Evolutionary conservation across 495 filamentous ascomycete species (phyloP).

Genomic region (Neurospora sp.): DNA sequence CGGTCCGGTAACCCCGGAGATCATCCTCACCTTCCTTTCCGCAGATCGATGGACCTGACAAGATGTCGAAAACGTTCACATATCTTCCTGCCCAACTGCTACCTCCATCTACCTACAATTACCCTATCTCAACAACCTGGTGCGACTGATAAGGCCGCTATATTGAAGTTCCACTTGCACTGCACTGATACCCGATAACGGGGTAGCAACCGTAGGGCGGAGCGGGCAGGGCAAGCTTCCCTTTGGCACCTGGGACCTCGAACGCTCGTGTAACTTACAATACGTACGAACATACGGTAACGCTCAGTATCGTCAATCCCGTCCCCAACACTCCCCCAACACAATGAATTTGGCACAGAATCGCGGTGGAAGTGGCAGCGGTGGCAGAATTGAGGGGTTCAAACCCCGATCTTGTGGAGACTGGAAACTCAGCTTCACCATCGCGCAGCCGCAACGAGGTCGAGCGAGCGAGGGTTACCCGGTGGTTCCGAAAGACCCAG

Average conservation of each 20-base stretch:
- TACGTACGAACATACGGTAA: neutral
- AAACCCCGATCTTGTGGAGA: neutral
- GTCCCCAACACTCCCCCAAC: neutral
- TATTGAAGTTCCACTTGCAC: neutral
- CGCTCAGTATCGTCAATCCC: neutral
- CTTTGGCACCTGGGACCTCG: neutral
- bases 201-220: neutral
- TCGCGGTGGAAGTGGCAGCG: too few relatives aligned
- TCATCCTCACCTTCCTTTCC: neutral
- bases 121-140: neutral
- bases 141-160: neutral
- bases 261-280: neutral
- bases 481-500: neutral
- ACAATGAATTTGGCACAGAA: neutral
- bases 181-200: neutral
- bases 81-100: neutral
- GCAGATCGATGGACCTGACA: neutral
- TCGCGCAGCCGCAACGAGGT: neutral
- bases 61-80: neutral
- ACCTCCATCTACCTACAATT: neutral
- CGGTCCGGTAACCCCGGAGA: neutral
- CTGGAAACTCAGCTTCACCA: neutral
- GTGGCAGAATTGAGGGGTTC: neutral
- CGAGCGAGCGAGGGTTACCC: neutral
- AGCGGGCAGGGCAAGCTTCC: neutral